Base-by-base conservation (phyloP, 179 eudicot species). In the Beta lomatogona region DNA sequence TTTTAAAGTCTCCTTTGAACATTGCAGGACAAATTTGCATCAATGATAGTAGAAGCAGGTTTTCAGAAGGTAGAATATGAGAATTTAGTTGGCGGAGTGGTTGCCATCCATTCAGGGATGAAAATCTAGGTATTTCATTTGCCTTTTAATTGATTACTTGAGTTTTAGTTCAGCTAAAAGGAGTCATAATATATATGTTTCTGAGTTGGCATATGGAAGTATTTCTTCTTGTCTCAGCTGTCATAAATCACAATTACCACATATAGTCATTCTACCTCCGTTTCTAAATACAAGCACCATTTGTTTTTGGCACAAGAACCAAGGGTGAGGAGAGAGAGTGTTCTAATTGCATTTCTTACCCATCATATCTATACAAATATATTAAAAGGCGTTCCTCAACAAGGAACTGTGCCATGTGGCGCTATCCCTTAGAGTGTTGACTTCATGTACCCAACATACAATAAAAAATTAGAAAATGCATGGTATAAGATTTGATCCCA, bases 11-110 rank as follows among this genome's bases (percentile, higher is more conserved):
- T 70, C 31, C 53, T 9, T 41, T 54, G 79, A 46, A 63, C 66
- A 31, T 69, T 86, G 83, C 93, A 96, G 99, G 99, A 95, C 71
- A 86, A 60, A 22, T 96, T 92, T 83, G 99, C 97, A 66, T 82
- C 91, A 19, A 92, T 96, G 96, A 94, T 94, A 77, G 94, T 96
- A 9, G 92, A 92, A 71, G 94, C 96, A n/a, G 98, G 98, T 60
- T 96, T 96, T 86, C 96, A 90, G 86, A 92, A 91, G 85, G 97
- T 94, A 71, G 94, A 92, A 80, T 94, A 92, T 79, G 99, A 95
- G 87, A 95, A 94, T 85, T 94, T 95, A 71, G 95, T 94, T 4
- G 97, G 96, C 6, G 99, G 99, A 68, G 99, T 95, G 22, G 97
- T 92, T 76, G 98, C 99, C 77, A 90, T 94, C 77, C 99, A 94